Evolutionary conservation across 192 early-diverging fungal genomes (phyloP).

Genomic region (Entomortierella parvispora): DNA sequence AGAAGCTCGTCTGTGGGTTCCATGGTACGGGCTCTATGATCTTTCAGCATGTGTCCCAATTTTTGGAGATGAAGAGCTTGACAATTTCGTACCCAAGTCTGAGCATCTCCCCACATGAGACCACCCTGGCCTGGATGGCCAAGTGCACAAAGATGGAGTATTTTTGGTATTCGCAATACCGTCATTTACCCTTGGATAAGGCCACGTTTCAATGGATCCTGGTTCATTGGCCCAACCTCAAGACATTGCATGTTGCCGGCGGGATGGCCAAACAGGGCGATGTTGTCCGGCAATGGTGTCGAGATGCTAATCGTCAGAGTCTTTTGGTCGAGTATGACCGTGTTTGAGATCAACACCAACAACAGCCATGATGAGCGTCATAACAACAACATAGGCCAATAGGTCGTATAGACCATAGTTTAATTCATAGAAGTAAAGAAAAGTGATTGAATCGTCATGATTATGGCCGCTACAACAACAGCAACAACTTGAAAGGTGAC

Average conservation of each 20-base stretch:
- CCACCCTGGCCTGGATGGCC: slow-evolving; percentile 32
- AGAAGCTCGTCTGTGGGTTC: slow-evolving; percentile 47
- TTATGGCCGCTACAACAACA: neutral
- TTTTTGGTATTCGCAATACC: slow-evolving; percentile 34
- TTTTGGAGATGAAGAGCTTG: slow-evolving; percentile 15
- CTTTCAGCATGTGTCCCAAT: slow-evolving; percentile 26
- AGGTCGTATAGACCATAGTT: no score
- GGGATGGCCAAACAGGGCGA: slow-evolving; percentile 25
- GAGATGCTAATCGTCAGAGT: slow-evolving; percentile 21
- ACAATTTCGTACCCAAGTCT: slow-evolving; percentile 32
- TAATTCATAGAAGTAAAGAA: neutral
- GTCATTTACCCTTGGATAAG: slow-evolving; percentile 17
- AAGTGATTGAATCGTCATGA: neutral
- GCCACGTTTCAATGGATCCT: slow-evolving; percentile 22
- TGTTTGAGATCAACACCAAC: neutral
- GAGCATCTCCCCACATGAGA: slow-evolving; percentile 17
- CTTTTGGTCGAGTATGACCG: slow-evolving; percentile 35
- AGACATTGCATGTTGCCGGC: slow-evolving; percentile 32
- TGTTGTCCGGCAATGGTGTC: slow-evolving; percentile 27
- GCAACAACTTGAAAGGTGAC: no score
- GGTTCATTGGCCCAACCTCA: slow-evolving; percentile 35
- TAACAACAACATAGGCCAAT: no score
- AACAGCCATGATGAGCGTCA: no score
- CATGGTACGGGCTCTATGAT: slow-evolving; percentile 34
- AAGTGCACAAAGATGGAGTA: slow-evolving; percentile 32